Conservation (phyloP, 2,329 filamentous ascomycete species). For the Fusarium nisikadoi region DNA sequence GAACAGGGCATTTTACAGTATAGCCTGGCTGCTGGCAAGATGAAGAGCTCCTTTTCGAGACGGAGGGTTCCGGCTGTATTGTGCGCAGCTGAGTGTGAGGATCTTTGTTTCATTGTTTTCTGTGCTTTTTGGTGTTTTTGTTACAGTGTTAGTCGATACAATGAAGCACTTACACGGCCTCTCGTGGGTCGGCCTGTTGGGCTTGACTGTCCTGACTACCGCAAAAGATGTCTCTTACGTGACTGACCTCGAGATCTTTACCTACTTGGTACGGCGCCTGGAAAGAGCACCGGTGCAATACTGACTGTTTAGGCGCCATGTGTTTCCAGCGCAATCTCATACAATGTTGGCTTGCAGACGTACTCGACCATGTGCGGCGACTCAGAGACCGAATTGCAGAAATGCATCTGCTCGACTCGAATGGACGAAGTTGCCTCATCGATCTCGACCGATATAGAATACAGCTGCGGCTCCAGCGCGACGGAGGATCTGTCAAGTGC, state of each 20-base stretch:
- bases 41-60: conserved; percentile 6
- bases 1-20: conserved; percentile 18
- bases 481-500: conserved; percentile 61
- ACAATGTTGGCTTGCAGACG: conserved; percentile 57
- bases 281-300: not conserved
- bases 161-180: conserved; percentile 40
- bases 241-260: conserved; percentile 57
- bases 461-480: conserved; percentile 58
- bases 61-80: conserved; percentile 10
- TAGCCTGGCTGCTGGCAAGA: conserved; percentile 1
- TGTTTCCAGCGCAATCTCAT: conserved; percentile 57
- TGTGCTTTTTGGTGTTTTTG: not conserved
- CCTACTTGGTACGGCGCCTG: conserved; percentile 50
- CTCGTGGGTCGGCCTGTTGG: conserved; percentile 7
- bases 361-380: conserved; percentile 54
- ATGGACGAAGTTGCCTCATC: conserved; percentile 51
- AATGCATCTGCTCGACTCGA: conserved; percentile 63
- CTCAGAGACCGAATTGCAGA: conserved; percentile 58
- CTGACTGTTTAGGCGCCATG: conserved; percentile 58
- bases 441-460: conserved; percentile 54
- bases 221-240: conserved; percentile 53
- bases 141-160: not conserved
- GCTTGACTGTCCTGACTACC: conserved; percentile 9
- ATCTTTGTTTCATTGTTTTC: conserved; percentile 1
- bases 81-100: conserved; percentile 5